Evolutionary conservation across 2,329 filamentous ascomycete species (phyloP), one percentile per base, ranked within the genome.

Genomic region (Fusarium sp.): DNA sequence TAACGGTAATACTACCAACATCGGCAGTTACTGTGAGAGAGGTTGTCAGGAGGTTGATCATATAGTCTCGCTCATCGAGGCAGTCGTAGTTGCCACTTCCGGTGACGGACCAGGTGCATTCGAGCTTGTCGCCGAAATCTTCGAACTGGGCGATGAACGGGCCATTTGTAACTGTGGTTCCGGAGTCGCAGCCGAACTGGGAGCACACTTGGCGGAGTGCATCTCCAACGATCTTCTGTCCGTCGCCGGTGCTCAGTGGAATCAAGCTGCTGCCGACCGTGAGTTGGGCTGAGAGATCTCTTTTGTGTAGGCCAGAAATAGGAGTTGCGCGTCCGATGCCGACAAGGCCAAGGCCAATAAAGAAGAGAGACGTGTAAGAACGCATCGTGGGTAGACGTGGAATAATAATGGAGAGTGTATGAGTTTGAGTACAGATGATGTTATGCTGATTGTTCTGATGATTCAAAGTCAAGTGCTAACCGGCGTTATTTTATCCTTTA

Each of bases 101-200:
- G 1, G 18, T 37, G 9, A 51, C 18, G 6, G 48, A 51, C 48
- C 48, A 37, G 4, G 31, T 51, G 13, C 48, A 51, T 13, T 51
- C 48, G 31, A 51, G 48, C 48, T 51, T 51, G 31, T 51, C 48
- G 10, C 48, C 48, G 27, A 51, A 37, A 31, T 36, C 30, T 13
- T 51, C 31, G 6, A 51, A 51, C 31, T 51, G 48, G 2, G 18
- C 48, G 2, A 51, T 7, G 18, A 51, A 34, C 8, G 30, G 30
- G 9, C 30, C 48, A 2, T 36, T 51, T 16, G 34, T 51, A 13
- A 37, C 48, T 6, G 48, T 37, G 1, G 48, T 51, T 23, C 48
- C 48, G 0, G 48, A 27, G 13, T 51, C 48, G 4, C 48, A 51
- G 9, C 48, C 48, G 27, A 51, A 51, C 16, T 51, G 48, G 16